Conservation (phyloP, 1,284 basidiomycete species). For the Cronartium ribicola region DNA sequence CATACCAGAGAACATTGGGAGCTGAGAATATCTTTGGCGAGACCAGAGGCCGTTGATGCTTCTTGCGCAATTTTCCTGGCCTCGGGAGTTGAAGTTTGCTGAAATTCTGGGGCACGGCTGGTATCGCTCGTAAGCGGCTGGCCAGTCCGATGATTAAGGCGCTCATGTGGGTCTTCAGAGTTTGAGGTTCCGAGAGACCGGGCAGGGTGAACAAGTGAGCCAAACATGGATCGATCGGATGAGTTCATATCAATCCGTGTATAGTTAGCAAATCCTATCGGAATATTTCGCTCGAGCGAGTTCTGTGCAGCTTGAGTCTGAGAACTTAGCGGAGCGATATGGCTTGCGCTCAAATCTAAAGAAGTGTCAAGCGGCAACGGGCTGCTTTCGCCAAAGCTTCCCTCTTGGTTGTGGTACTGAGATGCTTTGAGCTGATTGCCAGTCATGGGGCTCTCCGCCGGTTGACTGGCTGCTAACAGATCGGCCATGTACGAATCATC, state of each 20-base stretch:
- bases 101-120: too few species aligned
- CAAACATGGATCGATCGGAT: background rate
- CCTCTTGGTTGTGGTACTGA: background rate
- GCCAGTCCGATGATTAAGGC: too few species aligned
- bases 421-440: background rate
- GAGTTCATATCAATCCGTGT: background rate
- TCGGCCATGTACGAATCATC: conserved; percentile 1
- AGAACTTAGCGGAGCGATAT: background rate
- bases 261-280: background rate
- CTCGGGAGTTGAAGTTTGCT: too few species aligned
- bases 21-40: too few species aligned
- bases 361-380: conserved; percentile 1
- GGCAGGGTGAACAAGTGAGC: too few species aligned
- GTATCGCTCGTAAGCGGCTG: too few species aligned
- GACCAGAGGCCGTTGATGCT: too few species aligned
- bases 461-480: background rate
- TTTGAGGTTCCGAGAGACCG: background rate
- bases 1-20: too few species aligned
- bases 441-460: background rate
- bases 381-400: background rate
- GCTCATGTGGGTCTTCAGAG: too few species aligned
- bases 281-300: background rate
- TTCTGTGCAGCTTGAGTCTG: conserved; percentile 1
- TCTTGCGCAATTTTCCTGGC: too few species aligned
- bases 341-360: background rate